Base-by-base conservation (phyloP, 306 rosid species). In the Sechiopsis laciniata region DNA sequence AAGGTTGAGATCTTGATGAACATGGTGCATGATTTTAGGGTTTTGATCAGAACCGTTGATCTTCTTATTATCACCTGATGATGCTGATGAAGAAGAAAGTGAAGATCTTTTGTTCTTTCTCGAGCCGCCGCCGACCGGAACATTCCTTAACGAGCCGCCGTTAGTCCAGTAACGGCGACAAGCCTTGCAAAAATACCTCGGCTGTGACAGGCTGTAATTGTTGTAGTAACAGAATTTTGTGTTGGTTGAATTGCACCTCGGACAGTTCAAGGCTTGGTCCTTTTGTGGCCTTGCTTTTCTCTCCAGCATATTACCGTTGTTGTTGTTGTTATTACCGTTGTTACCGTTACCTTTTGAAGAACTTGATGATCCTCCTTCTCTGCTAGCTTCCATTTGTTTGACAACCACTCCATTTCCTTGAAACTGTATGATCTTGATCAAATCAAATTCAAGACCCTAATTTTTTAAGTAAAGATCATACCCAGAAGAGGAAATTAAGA, bases 81-180 rank as follows among this genome's bases (percentile, higher is more conserved):
- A 12, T 17, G 78, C 26, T 6, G 82, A 2, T 2, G 85, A 3
- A 50, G 90, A 73, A 19, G 73, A 51, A 37, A 59, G 21, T 1
- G 78, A 40, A 21, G 54, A 50, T 72, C 90, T 84, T 76, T 84
- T 88, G 88, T 86, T 88, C 73, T 88, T 88, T 70, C 94, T 81
- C 21, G 94, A 88, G 12, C 94, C 94, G 55, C 94, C 94, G 62
- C 94, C 94, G 0, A 88, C 94, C 14, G 94, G 94, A 55, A 88
- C 90, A 55, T 83, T 88, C 72, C 94, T 86, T 10, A 88, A 70
- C 22, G 94, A 86, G 2, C 94, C 90, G 60, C 94, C 94, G 48
- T 86, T 88, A 58, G 94, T 88, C 94, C 94, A 88, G 59, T 88
- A 88, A 87, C 90, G 83, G 72, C 94, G 77, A 69, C 94, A 88